phyloP scores from a whole-genome alignment of 352 stramenopile species.

The Globisporangium paddicum region DNA sequence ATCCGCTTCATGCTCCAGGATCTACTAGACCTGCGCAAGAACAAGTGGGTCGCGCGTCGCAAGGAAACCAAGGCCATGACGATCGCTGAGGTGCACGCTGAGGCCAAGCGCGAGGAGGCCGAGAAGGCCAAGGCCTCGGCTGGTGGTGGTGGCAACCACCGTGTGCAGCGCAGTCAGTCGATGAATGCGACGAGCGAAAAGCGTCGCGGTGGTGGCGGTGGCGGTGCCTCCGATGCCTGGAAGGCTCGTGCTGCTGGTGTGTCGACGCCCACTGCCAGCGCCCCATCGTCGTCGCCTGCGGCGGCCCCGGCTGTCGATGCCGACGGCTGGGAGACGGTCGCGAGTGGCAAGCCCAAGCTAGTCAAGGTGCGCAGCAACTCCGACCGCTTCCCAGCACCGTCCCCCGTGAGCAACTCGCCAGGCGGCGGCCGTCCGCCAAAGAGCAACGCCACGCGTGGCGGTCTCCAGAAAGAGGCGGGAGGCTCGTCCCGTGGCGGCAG shows the following conservation, averaged over 20 bases:
- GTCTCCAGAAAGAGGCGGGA: conserved; percentile 21
- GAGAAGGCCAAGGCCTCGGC: conserved; percentile 53
- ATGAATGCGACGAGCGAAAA: conserved; percentile 45
- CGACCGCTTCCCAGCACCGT: conserved; percentile 31
- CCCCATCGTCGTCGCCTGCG: conserved; percentile 10
- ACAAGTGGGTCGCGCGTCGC: conserved; percentile 67
- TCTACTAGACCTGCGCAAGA: conserved; percentile 67
- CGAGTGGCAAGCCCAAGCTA: conserved; percentile 44
- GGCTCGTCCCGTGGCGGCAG: conserved; percentile 8
- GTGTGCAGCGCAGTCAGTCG: conserved; percentile 61
- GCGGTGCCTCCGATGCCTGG: conserved; percentile 51
- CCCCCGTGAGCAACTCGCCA: conserved; percentile 15
- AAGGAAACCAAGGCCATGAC: conserved; percentile 86
- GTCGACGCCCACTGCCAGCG: background rate
- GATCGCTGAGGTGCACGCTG: conserved; percentile 74
- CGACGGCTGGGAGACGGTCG: conserved; percentile 76
- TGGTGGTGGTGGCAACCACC: conserved; percentile 22
- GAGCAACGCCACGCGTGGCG: conserved; percentile 16
- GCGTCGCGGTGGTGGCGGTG: conserved; percentile 27
- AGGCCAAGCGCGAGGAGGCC: conserved; percentile 63
- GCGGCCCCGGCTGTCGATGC: conserved; percentile 27
- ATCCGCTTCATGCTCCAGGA: conserved; percentile 86
- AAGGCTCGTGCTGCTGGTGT: conserved; percentile 37
- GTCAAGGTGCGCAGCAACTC: conserved; percentile 62
- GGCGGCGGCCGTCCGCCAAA: conserved; percentile 26